Base-by-base conservation (phyloP, 1,139 yeast species). In the Lodderomyces pseudojiufengensis region DNA sequence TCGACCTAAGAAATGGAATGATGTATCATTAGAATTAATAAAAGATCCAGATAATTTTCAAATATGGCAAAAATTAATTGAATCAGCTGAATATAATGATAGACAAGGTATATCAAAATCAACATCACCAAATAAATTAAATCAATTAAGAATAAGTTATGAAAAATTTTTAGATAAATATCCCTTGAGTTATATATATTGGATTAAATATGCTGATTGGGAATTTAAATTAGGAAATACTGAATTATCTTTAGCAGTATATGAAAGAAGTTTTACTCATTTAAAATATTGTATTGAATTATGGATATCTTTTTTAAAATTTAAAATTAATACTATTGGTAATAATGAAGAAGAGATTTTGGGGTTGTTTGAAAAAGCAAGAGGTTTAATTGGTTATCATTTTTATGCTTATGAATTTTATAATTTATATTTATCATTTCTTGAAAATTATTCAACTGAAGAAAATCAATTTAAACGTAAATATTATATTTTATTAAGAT, bases 381-480 rank as follows among this genome's bases (percentile, higher is more conserved):
- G 88, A 36, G 39, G 42, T 3, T 59, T 57, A 29, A 73, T 90
- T 25, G 97, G 98, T 0, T 52, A 57, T 35, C 95, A 90, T 58
- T 92, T 78, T 49, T 73, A 80, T 49, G 61, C 84, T 11, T 84
- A 78, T 48, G 80, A 80, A 37, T 81, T 90, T 48, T 92, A 95
- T 78, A 81, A 78, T 44, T 53, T 76, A 30, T 90, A 85, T 51
- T 52, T 90, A 27, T 67, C 74, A 7, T 80, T 80, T 41, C 57
- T 66, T 61, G 70, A 52, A 50, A 65, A 57, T 37, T 66, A 65
- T 40, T 33, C 48, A 8, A 53, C 48, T 49, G 73, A 46, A 46
- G 65, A 49, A 54, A 58, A 42, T 41, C 61, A 45, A 10, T 65
- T 55, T 41, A 42, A 46, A n/a, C 36, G 46, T 31, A 69, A 68